Evolutionary conservation across 2,329 filamentous ascomycete species (phyloP), one percentile per base, ranked within the genome.

Genomic region (Alternaria sp.): DNA sequence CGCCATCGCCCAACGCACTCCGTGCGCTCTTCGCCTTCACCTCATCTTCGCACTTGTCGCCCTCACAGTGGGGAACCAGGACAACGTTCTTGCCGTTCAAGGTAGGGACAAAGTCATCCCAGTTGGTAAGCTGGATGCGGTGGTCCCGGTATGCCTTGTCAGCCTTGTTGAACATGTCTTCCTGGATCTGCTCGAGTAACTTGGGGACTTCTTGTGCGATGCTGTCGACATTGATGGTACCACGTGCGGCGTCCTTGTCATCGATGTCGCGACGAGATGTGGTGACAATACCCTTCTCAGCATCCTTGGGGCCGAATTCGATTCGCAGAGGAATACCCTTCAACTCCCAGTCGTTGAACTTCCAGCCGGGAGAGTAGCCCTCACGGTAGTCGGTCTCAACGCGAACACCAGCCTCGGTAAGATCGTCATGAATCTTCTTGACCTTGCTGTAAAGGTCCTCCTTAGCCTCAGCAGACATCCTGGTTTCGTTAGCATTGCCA

Each of bases 271-370:
- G 92, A 75, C 96, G 92, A 21, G 94, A 92, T 67, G 88, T 92
- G 67, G 91, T 93, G 71, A 98, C 91, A 45, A 94, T 91, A 61
- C 91, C 88, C 78, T 94, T 93, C 68, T 92, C 93, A 12, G 91
- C 90, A 78, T 98, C 96, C 82, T 97, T 97, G 74, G 96, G 95
- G 6, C 96, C 96, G 77, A 97, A 97, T 81, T 99, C 96, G 62
- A 99, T 87, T 63, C 96, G 91, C 40, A 99, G 88, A 50, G 96
- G 96, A 45, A 98, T 91, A 79, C 96, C 96, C 83, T 95, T 96
- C 73, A 98, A 87, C 81, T 99, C 96, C 93, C 93, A 97, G 82
- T 99, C 94, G 83, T 96, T 97, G 86, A 99, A 99, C 83, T 99
- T 99, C 90, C 92, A 98, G 68, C 93, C 93, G 43, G 96, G 94